These are phyloP conservation scores for Tolypocladium tropicale DNA, from an alignment of 2,329 filamentous ascomycete species.

Conservation along the genomic window DNA sequence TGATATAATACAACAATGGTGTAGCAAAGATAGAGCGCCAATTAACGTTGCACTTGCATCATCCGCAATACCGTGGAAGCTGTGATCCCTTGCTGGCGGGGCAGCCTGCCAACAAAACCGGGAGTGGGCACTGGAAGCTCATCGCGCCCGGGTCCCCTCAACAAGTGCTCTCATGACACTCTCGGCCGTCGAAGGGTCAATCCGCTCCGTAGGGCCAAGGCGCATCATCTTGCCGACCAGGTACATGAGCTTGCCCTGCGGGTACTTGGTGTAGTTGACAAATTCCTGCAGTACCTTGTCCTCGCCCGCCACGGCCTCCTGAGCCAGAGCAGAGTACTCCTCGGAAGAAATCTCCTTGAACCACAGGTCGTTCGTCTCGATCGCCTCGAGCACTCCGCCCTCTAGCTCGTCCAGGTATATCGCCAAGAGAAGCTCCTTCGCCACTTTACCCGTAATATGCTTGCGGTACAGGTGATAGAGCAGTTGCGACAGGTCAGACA, in stretches of 20 bases:
- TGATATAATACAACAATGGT: background rate
- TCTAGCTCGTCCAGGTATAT: conserved; percentile 38
- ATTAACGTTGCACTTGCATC: too few species aligned
- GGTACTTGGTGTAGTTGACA: conserved; percentile 31
- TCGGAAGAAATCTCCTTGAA: conserved; percentile 37
- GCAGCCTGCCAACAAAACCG: background rate
- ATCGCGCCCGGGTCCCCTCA: conserved; percentile 5
- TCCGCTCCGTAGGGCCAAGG: conserved; percentile 40
- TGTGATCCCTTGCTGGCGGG: too few species aligned
- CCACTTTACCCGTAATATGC: conserved; percentile 44
- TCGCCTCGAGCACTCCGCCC: conserved; percentile 30
- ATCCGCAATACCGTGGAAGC: too few species aligned
- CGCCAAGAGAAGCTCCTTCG: conserved; percentile 46
- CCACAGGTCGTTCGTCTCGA: conserved; percentile 40
- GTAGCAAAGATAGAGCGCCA: too few species aligned
- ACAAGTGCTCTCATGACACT: conserved; percentile 28
- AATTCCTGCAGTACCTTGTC: conserved; percentile 37
- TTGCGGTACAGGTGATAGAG: conserved; percentile 35
- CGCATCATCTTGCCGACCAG: conserved; percentile 50
- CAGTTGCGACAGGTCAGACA: conserved; percentile 37
- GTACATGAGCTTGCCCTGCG: conserved; percentile 50
- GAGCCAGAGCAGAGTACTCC: conserved; percentile 39
- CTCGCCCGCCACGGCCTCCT: conserved; percentile 32
- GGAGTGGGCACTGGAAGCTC: background rate
- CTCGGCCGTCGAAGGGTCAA: conserved; percentile 42